These are phyloP conservation scores for Colletotrichum caudatum DNA, from an alignment of 2,329 filamentous ascomycete species.

Conservation along the genomic window DNA sequence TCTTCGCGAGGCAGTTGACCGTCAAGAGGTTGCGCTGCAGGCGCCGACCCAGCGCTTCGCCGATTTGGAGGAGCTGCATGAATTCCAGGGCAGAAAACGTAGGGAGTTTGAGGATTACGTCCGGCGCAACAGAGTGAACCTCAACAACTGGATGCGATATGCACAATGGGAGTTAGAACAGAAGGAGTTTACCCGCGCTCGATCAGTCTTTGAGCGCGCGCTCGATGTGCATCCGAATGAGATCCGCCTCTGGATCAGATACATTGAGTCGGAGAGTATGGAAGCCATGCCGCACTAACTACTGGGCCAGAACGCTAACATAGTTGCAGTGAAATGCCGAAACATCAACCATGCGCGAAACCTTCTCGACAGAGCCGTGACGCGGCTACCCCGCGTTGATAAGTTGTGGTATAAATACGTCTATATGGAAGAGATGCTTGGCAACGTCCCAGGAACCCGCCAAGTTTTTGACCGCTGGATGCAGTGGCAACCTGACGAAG, in stretches of 20 bases:
- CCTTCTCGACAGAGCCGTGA: conserved; percentile 92
- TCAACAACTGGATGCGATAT: conserved; percentile 99
- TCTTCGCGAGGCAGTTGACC: conserved; percentile 94
- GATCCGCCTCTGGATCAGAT: conserved; percentile 89
- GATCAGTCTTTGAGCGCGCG: conserved; percentile 94
- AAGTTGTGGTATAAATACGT: conserved; percentile 99
- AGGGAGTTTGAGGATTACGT: conserved; percentile 99
- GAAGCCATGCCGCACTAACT: conserved; percentile 50
- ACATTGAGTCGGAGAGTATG: conserved; percentile 97
- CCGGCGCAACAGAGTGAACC: conserved; percentile 90
- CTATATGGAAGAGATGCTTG: conserved; percentile 98
- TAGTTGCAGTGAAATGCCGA: conserved; percentile 54
- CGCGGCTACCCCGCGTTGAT: conserved; percentile 88
- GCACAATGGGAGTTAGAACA: conserved; percentile 98
- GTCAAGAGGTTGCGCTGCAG: conserved; percentile 89
- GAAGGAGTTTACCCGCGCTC: conserved; percentile 92
- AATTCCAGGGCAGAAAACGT: conserved; percentile 94
- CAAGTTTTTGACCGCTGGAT: conserved; percentile 99
- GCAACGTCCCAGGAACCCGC: conserved; percentile 90
- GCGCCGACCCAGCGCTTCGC: conserved; percentile 95
- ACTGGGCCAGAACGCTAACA: conserved; percentile 1
- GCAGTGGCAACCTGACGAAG: conserved; percentile 97
- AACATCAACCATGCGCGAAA: conserved; percentile 99
- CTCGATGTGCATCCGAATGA: conserved; percentile 92
- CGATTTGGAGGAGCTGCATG: conserved; percentile 96